phyloP scores from a whole-genome alignment of 1,284 basidiomycete species.

The Rhodotorula sp. region DNA sequence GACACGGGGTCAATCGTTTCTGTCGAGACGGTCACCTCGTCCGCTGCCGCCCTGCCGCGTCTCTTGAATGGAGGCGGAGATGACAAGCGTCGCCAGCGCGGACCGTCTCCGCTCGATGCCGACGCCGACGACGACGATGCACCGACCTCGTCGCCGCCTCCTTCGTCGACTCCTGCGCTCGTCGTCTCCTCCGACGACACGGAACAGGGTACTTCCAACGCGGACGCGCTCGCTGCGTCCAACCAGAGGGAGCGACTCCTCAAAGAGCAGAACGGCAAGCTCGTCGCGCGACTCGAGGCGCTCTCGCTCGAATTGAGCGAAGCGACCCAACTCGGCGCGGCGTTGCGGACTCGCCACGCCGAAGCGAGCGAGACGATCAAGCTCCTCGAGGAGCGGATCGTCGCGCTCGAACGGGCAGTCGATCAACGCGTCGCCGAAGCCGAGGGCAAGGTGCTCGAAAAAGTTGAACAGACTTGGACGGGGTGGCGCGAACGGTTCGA shows the following conservation, averaged over 20 bases:
- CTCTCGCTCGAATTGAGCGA: slow-evolving; percentile 73
- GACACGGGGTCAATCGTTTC: slow-evolving; percentile 41
- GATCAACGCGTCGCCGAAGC: slow-evolving; percentile 49
- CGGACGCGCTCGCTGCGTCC: slow-evolving; percentile 13
- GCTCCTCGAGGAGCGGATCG: slow-evolving; percentile 62
- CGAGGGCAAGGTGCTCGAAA: slow-evolving; percentile 48
- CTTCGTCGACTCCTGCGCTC: slow-evolving; percentile 22
- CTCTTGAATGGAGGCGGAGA: background rate
- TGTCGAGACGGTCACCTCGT: slow-evolving; percentile 26
- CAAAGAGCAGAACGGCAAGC: slow-evolving; percentile 59
- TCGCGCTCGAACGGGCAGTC: slow-evolving; percentile 53
- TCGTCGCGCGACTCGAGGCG: slow-evolving; percentile 66
- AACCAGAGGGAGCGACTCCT: slow-evolving; percentile 46
- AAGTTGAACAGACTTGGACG: slow-evolving; percentile 72
- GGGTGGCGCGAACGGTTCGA: slow-evolving; percentile 52
- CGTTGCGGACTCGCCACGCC: slow-evolving; percentile 73
- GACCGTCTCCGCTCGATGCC: background rate
- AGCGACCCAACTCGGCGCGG: slow-evolving; percentile 69
- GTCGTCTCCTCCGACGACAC: slow-evolving; percentile 7
- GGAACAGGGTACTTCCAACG: no score
- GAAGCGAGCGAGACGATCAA: slow-evolving; percentile 75
- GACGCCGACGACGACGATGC: background rate
- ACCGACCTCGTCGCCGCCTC: slow-evolving; percentile 6
- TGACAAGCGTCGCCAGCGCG: slow-evolving; percentile 49
- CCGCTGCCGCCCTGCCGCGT: slow-evolving; percentile 45